Evolutionary conservation across 2,329 filamentous ascomycete genomes (phyloP).

Genomic region (Colletotrichum agaves): DNA sequence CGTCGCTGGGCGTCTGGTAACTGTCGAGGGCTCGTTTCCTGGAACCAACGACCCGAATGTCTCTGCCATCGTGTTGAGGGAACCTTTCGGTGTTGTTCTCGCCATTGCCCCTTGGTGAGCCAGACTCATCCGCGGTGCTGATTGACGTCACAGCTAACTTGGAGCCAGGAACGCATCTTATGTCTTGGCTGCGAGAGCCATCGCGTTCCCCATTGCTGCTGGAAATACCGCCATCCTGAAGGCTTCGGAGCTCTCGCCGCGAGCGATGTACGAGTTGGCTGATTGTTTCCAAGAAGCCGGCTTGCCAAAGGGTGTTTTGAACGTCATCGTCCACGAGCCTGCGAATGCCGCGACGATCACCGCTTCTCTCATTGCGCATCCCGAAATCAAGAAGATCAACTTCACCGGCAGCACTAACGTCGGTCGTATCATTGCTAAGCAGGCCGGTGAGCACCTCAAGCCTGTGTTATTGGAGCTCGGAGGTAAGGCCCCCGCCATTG

Average conservation of each 20-base stretch:
- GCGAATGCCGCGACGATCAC: conserved; percentile 76
- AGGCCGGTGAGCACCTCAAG: conserved; percentile 80
- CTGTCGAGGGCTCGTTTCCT: conserved; percentile 47
- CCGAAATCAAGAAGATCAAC: conserved; percentile 80
- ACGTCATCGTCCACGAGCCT: conserved; percentile 74
- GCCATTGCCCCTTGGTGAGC: conserved; percentile 82
- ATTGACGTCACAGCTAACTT: conserved; percentile 17
- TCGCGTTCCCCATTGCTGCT: conserved; percentile 75
- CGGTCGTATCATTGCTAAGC: conserved; percentile 76
- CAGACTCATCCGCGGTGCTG: neutral
- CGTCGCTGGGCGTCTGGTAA: conserved; percentile 50
- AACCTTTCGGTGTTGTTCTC: conserved; percentile 82
- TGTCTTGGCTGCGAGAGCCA: conserved; percentile 63
- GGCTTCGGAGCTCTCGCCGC: conserved; percentile 74
- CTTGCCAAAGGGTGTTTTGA: conserved; percentile 78
- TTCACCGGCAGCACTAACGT: conserved; percentile 84
- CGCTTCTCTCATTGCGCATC: conserved; percentile 72
- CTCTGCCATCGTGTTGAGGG: conserved; percentile 69
- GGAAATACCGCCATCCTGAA: conserved; percentile 84
- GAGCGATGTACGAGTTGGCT: conserved; percentile 70
- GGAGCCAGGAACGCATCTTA: conserved; percentile 65
- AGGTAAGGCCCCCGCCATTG: conserved; percentile 82
- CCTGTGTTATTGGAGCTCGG: conserved; percentile 84
- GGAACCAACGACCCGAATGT: conserved; percentile 55
- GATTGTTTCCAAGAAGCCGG: conserved; percentile 78